Base-by-base conservation (phyloP, 1,284 basidiomycete genomes). In the Neotropicomus parvogracilis region DNA sequence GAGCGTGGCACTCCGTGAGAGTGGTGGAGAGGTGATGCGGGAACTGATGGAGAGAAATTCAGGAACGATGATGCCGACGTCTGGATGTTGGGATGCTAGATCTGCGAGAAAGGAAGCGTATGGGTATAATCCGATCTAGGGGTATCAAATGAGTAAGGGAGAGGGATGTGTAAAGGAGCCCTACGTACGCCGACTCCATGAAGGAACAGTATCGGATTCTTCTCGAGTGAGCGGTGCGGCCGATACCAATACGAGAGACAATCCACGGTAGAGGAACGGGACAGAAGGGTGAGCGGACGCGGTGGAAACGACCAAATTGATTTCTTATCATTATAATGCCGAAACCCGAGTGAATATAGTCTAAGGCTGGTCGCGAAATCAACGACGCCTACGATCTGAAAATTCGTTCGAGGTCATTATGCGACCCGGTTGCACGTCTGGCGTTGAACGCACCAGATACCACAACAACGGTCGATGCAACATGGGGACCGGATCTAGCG, bases 191-290 rank as follows among this genome's bases (percentile, higher is more conserved):
- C 83, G 20, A 85, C 79, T 11, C 82, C 83, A 50, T 85, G 83
- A 0, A 85, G 59, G 56, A 85, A 83, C 10, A 85, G 59, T 11
- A 85, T 65, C 0, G 81, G 79, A 10, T 69, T 66, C 52, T 75
- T 77, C 3, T 68, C 70, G 10, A 48, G 48, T 1, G 76, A 75
- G 26, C 64, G 68, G 52, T 83, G 79, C 0, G 79, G 79, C 1
- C 79, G 74, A 59, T 80, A 78, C 83, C 83, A 85, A 60, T 82
- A 85, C 0, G 80, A 72, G 6, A 83, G 56, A 3, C 72, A 58
- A 1, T 69, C 59, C 16, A 69, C 60, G 0, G 63, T 54, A 1
- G 78, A 74, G 2, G 58, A 49, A 16, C 57, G 62, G 8, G 79
- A 82, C 31, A 81, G 62, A 0, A 74, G 26, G 5, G 70, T 70